A percentile compares a stretch with the other conserved stretches of the same genome.
These are phyloP conservation scores for Trichosporon ovoides DNA, from an alignment of 1,284 basidiomycete genomes.

Conservation along the genomic window DNA sequence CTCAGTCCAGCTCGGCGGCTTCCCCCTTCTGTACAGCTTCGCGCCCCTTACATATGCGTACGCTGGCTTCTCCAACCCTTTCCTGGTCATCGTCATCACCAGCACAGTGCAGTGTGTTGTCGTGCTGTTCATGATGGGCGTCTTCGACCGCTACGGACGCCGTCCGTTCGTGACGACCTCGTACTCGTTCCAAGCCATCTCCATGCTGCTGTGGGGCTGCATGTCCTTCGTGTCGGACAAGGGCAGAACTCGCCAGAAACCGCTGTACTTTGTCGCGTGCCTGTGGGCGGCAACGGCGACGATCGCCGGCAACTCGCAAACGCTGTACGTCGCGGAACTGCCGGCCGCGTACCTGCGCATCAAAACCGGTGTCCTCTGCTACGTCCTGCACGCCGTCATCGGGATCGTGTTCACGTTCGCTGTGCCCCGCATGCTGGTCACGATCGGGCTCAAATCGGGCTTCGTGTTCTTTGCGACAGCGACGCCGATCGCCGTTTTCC, in stretches of 20 bases:
- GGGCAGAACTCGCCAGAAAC: not conserved
- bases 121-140: not conserved
- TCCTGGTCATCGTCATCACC: slow-evolving; percentile 1
- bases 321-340: slow-evolving; percentile 27
- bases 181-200: slow-evolving; percentile 8
- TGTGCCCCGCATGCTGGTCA: slow-evolving; percentile 25
- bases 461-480: slow-evolving; percentile 27
- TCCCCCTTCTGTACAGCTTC: not conserved
- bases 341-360: slow-evolving; percentile 26
- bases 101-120: slow-evolving; percentile 4
- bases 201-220: slow-evolving; percentile 7
- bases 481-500: slow-evolving; percentile 20
- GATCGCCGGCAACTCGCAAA: slow-evolving; percentile 19
- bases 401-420: slow-evolving; percentile 14
- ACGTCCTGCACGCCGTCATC: not conserved
- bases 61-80: not conserved
- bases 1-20: slow-evolving; percentile 2
- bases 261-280: not conserved
- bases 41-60: not conserved
- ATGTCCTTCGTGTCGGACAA: not conserved
- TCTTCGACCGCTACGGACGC: slow-evolving; percentile 1
- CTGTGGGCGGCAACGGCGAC: slow-evolving; percentile 25
- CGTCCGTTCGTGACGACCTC: not conserved
- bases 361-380: slow-evolving; percentile 19
- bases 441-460: slow-evolving; percentile 18